Base-by-base conservation (phyloP, 1,284 basidiomycete genomes). In the Nidula niveotomentosa region DNA sequence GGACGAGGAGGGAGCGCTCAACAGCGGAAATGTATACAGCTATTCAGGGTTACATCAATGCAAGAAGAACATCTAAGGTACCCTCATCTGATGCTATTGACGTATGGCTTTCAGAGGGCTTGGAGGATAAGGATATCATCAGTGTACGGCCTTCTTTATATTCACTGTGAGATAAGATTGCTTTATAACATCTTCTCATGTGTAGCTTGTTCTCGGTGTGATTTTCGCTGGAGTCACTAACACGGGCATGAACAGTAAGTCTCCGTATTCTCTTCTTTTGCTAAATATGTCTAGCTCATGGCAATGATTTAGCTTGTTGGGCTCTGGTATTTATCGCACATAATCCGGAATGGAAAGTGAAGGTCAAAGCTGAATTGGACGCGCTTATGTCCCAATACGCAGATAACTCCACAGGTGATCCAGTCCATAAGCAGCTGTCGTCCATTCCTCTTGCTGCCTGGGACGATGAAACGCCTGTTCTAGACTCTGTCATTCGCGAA, bases 201-300 rank as follows among this genome's bases (percentile, higher is more conserved):
- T 10, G 8, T 39, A 73, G 73, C 65, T 68, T 39, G 60, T 70
- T 9, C 50, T 74, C 6, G 60, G 54, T 9, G 58, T 69, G 4
- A 56, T 73, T 37, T 71, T 73, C 51, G 71, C 71, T 17, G 73
- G 70, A 2, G 65, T 72, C 6, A 59, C 70, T 34, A 73, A 73
- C 57, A 73, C 70, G 5, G 68, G 66, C n/a, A 69, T 70, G 43
- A 69, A 57, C 43, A 61, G 69, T 71, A 53, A 47, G 68, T 23
- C 23, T 23, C 23, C 5, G 23, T 58, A 35, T 15, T 12, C 7
- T 51, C 8, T 39, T 17, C 1, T 10, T 9, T 23, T 3, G 8
- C 17, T 8, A 18, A 23, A 39, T 13, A 36, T 10, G 30, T 17
- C 44, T 50, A 33, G 46, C 34, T 13, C 57, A 13, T 10, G 13